Conservation (phyloP, 164 flowering plant species). For the Vitis labrusca region DNA sequence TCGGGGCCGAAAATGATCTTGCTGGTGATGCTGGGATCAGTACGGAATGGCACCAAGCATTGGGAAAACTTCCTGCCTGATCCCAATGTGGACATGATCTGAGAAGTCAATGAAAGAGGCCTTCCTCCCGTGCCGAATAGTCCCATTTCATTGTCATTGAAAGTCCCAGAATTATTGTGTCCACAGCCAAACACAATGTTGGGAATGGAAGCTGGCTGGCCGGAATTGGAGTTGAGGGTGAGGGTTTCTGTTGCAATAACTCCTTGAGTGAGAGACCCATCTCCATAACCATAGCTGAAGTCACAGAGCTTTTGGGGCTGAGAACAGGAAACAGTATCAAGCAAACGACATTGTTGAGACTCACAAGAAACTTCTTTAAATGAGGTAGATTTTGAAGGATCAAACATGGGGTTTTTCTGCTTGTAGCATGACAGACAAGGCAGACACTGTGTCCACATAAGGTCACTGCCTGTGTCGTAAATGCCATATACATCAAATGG, state of each 20-base stretch:
- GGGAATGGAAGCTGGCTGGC: neutral
- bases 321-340: neutral
- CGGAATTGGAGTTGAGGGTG: neutral
- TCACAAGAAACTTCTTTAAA: conserved; percentile 8
- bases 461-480: conserved; percentile 30
- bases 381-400: conserved; percentile 17
- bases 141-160: conserved; percentile 16
- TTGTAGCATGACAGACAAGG: conserved; percentile 24
- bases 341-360: conserved; percentile 7
- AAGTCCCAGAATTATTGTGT: conserved; percentile 13
- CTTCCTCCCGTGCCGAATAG: conserved; percentile 19
- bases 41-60: conserved; percentile 17
- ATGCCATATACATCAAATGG: conserved; percentile 14
- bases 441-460: conserved; percentile 27
- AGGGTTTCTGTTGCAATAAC: conserved; percentile 11
- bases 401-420: conserved; percentile 15
- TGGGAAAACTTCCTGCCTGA: conserved; percentile 16
- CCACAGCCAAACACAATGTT: conserved; percentile 22
- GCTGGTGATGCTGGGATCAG: conserved; percentile 4
- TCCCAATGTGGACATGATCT: neutral
- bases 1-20: conserved; percentile 16
- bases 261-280: conserved; percentile 3
- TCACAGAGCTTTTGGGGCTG: neutral
- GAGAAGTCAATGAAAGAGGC: conserved; percentile 14
- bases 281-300: conserved; percentile 11